A percentile compares a stretch with the other conserved stretches of the same genome.
phyloP scores from a whole-genome alignment of 768 basidiomycete species.

The Mycena amicta region DNA sequence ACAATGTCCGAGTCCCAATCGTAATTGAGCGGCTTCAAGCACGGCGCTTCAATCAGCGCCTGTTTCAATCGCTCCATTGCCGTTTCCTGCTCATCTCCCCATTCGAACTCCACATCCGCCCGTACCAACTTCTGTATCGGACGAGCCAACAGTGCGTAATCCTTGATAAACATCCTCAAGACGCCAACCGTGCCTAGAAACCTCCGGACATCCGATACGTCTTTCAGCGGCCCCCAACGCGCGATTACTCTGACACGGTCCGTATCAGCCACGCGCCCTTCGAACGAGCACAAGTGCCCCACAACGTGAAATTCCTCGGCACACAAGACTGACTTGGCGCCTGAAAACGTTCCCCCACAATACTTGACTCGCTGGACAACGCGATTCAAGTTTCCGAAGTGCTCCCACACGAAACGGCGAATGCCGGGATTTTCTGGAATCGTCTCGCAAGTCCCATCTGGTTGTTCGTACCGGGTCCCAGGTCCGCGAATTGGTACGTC shows the following conservation, averaged over 20 bases:
- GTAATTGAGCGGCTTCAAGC: too few species aligned
- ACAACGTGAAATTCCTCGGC: constrained; percentile 18
- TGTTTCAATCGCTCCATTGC: not conserved
- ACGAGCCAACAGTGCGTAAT: constrained; percentile 18
- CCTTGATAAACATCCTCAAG: too few species aligned
- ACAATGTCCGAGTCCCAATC: too few species aligned
- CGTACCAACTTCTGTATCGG: constrained; percentile 8
- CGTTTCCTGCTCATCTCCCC: not conserved
- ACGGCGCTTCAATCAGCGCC: constrained; percentile 9
- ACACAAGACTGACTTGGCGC: constrained; percentile 25
- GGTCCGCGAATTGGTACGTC: too few species aligned
- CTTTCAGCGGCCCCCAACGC: constrained; percentile 11
- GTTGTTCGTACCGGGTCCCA: too few species aligned
- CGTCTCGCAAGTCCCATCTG: constrained; percentile 24
- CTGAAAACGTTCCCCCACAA: too few species aligned
- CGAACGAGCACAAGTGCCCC: constrained; percentile 29
- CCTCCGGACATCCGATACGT: too few species aligned
- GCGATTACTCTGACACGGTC: constrained; percentile 22
- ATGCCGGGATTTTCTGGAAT: constrained; percentile 16
- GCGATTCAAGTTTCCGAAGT: constrained; percentile 16
- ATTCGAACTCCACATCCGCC: not conserved
- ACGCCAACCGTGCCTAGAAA: constrained; percentile 16
- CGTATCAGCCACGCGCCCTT: constrained; percentile 27
- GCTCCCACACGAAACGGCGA: too few species aligned
- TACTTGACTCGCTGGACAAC: constrained; percentile 13